A percentile compares a stretch with the other conserved stretches of the same genome.
phyloP scores from a whole-genome alignment of 441 rosid species.

The Mallotus japonicus region DNA sequence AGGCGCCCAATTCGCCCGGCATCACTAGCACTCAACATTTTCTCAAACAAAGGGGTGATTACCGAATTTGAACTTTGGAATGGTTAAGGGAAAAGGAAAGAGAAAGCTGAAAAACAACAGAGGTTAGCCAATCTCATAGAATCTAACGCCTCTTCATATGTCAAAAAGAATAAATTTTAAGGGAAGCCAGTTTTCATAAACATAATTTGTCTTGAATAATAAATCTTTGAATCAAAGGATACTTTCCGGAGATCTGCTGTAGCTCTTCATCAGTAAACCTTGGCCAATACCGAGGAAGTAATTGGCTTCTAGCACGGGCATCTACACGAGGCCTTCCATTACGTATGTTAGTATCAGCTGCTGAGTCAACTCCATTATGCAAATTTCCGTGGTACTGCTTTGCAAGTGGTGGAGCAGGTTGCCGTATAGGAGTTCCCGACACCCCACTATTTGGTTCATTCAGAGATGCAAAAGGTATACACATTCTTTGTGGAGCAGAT shows the following conservation, averaged over 20 bases:
- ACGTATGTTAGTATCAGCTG: constrained; percentile 45
- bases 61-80: constrained; percentile 69
- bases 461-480: constrained; percentile 44
- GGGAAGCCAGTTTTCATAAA: not conserved
- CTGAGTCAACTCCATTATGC: constrained; percentile 56
- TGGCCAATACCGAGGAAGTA: constrained; percentile 89
- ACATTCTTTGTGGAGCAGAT: constrained; percentile 45
- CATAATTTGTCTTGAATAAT: not conserved
- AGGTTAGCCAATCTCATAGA: not conserved
- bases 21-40: constrained; percentile 97
- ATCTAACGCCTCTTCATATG: not conserved
- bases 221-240: constrained; percentile 52
- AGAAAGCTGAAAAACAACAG: not conserved
- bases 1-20: constrained; percentile 91
- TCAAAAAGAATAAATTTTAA: not conserved
- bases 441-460: constrained; percentile 57
- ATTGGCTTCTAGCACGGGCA: constrained; percentile 61
- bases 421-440: constrained; percentile 42
- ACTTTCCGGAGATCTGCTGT: constrained; percentile 79
- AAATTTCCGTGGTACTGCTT: constrained; percentile 50
- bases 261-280: constrained; percentile 77
- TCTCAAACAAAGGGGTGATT: constrained; percentile 91
- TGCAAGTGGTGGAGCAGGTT: constrained; percentile 40
- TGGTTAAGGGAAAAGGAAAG: constrained; percentile 47
- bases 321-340: constrained; percentile 66